A percentile compares a stretch with the other conserved stretches of the same genome.
phyloP scores from a whole-genome alignment of 2,329 filamentous ascomycete species.

The Sporothrix brasiliensis region DNA sequence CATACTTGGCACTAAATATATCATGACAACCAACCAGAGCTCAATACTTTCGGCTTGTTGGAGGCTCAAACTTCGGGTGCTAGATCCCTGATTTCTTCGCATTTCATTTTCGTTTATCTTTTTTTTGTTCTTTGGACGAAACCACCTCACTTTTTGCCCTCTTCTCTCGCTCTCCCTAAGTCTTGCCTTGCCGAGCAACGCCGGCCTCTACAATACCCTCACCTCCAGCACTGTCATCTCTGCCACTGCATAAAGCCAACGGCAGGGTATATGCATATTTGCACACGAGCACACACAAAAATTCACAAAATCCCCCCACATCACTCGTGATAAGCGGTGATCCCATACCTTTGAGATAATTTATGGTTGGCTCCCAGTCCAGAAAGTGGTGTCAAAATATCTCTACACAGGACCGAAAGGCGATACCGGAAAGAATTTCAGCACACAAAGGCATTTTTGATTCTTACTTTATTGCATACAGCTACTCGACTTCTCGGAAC shows the following conservation, averaged over 20 bases:
- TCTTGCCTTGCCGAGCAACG: constrained; percentile 3
- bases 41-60: constrained; percentile 49
- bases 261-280: constrained; percentile 22
- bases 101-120: neutral
- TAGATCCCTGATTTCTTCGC: constrained; percentile 46
- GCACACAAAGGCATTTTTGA: constrained; percentile 6
- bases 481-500: neutral
- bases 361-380: neutral
- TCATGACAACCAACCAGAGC: constrained; percentile 52
- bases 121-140: neutral
- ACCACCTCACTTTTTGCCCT: neutral
- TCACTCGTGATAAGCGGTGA: constrained; percentile 34
- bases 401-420: neutral
- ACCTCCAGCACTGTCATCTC: constrained; percentile 24
- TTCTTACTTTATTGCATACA: neutral
- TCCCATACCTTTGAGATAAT: constrained; percentile 13
- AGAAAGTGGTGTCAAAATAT: neutral
- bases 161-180: constrained; percentile 11
- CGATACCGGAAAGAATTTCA: neutral
- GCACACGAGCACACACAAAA: constrained; percentile 22
- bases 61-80: constrained; percentile 51
- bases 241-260: constrained; percentile 14
- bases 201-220: neutral
- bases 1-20: constrained; percentile 44
- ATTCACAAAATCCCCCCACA: constrained; percentile 38